Percentiles rank a stretch among this genome's conserved stretches.
Evolutionary conservation across 352 stramenopile genomes (phyloP).

Genomic region (Globisporangium takayamanum): DNA sequence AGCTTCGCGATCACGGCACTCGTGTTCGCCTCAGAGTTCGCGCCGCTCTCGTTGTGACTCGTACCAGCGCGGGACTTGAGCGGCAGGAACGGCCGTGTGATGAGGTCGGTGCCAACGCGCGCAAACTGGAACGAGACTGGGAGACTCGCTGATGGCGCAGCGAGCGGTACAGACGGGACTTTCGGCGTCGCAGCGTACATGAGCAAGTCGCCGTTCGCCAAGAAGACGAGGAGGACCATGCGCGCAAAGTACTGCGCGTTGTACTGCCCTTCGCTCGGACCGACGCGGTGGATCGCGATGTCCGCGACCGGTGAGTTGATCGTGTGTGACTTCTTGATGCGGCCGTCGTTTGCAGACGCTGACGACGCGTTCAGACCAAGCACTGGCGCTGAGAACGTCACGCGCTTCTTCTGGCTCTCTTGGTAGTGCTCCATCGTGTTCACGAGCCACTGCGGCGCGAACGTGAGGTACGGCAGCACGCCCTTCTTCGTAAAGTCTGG

Average conservation of each 20-base stretch:
- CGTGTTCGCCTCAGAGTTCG: constrained; percentile 55
- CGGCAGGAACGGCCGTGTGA: constrained; percentile 66
- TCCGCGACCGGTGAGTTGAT: constrained; percentile 80
- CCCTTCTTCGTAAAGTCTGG: constrained; percentile 78
- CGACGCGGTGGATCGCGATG: constrained; percentile 75
- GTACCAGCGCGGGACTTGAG: constrained; percentile 42
- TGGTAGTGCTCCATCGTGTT: constrained; percentile 71
- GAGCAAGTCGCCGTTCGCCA: constrained; percentile 80
- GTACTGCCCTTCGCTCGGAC: constrained; percentile 59
- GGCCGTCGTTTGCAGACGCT: constrained; percentile 62
- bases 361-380: constrained; percentile 69
- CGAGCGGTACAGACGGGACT: constrained; percentile 19
- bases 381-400: constrained; percentile 45
- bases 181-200: constrained; percentile 67
- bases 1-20: constrained; percentile 66
- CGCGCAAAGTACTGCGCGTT: constrained; percentile 69
- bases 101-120: constrained; percentile 59
- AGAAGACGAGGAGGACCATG: constrained; percentile 81
- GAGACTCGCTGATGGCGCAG: background rate
- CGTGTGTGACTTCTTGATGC: constrained; percentile 76
- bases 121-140: constrained; percentile 53
- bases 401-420: constrained; percentile 43
- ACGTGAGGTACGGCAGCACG: constrained; percentile 77
- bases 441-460: constrained; percentile 68
- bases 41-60: constrained; percentile 41